Percentiles rank a stretch among this genome's conserved stretches.
phyloP scores from a whole-genome alignment of 1,284 basidiomycete genomes.

The Bondarzewia mesenterica region DNA sequence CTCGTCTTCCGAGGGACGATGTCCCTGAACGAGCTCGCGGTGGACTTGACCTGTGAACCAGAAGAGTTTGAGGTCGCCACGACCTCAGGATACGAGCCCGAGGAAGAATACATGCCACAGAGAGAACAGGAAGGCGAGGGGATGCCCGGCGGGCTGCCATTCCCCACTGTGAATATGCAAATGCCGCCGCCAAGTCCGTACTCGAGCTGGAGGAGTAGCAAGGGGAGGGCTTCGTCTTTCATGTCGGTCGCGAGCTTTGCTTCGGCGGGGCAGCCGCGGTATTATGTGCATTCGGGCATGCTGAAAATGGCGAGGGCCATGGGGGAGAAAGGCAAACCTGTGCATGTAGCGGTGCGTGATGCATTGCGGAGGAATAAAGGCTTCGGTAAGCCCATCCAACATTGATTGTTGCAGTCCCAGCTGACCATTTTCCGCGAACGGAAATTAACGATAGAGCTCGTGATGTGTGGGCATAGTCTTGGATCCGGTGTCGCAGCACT shows the following conservation, averaged over 20 bases:
- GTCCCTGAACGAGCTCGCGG: constrained; percentile 78
- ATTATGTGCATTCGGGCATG: constrained; percentile 75
- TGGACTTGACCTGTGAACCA: constrained; percentile 71
- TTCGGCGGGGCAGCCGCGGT: constrained; percentile 21
- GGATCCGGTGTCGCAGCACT: constrained; percentile 80
- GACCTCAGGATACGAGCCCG: constrained; percentile 7
- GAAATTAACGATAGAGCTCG: too few species aligned
- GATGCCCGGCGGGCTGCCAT: constrained; percentile 14
- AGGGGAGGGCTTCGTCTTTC: constrained; percentile 11
- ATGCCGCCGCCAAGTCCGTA: neutral
- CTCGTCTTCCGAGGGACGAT: constrained; percentile 76
- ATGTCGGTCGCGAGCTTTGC: constrained; percentile 12
- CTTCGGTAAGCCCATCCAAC: constrained; percentile 46
- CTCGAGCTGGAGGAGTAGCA: neutral
- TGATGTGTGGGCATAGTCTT: constrained; percentile 80
- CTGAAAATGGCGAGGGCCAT: constrained; percentile 70
- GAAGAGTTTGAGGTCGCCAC: constrained; percentile 53
- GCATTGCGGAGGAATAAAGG: constrained; percentile 61
- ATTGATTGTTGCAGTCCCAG: neutral
- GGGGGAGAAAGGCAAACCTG: constrained; percentile 69
- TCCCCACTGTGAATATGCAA: neutral
- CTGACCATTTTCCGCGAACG: too few species aligned
- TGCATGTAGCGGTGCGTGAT: constrained; percentile 65
- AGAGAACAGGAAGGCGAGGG: constrained; percentile 15
- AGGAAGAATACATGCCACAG: constrained; percentile 7